phyloP scores from a whole-genome alignment of 441 rosid species.

The Corymbia calophylla region DNA sequence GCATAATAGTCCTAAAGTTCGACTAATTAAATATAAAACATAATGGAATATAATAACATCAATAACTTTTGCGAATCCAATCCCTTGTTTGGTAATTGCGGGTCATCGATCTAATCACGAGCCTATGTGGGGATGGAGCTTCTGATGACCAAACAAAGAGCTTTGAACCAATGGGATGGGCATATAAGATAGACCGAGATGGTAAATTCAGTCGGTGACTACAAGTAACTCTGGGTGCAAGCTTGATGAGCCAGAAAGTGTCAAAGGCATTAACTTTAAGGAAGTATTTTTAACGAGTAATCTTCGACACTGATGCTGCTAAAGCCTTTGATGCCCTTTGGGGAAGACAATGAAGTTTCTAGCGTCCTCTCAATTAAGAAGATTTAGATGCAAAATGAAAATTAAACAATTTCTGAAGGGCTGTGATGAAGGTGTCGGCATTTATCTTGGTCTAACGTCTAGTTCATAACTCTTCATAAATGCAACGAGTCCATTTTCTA shows the following conservation, averaged over 20 bases:
- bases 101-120: neutral
- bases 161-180: neutral
- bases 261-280: neutral
- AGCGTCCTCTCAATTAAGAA: neutral
- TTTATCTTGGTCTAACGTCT: neutral
- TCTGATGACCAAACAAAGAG: neutral
- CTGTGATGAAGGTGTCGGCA: neutral
- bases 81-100: neutral
- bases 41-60: neutral
- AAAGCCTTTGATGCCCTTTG: neutral
- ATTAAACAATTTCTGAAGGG: neutral
- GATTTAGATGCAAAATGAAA: neutral
- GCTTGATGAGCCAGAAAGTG: neutral
- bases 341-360: neutral
- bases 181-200: neutral
- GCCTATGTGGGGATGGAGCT: neutral
- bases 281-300: neutral
- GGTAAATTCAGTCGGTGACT: neutral
- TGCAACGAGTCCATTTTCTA: neutral
- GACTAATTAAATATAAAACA: neutral
- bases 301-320: neutral
- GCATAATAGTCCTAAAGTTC: neutral
- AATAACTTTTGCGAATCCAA: accelerated
- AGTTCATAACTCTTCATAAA: neutral
- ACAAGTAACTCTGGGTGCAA: neutral